Percentiles rank a stretch among this genome's conserved stretches.
Evolutionary conservation across 305 asterid genomes (phyloP).

Genomic region (Fraxinus ornus): DNA sequence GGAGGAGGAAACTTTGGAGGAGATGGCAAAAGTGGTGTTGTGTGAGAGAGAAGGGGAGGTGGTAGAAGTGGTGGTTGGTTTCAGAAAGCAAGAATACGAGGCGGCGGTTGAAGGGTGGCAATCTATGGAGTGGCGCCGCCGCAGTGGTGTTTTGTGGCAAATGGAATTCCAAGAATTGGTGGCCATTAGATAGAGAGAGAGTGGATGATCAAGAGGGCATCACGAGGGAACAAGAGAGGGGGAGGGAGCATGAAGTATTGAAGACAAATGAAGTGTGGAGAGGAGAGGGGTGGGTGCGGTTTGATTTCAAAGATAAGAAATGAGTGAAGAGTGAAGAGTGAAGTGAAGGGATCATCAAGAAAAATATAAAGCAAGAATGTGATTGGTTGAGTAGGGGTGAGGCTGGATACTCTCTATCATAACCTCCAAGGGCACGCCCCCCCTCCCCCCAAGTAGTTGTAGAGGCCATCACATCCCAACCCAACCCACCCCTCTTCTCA

Average conservation of each 20-base stretch:
- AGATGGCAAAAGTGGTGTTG: slow-evolving; percentile 15
- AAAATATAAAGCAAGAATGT: slow-evolving; percentile 34
- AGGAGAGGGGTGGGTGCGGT: not conserved
- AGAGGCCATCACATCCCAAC: not conserved
- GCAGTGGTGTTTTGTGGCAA: too few relatives aligned
- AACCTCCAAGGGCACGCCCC: not conserved
- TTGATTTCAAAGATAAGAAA: slow-evolving; percentile 49
- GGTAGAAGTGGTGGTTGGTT: slow-evolving; percentile 4
- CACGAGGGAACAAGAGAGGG: not conserved
- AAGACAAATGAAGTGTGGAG: not conserved
- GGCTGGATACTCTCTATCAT: slow-evolving; percentile 39
- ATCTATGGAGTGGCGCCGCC: too few relatives aligned
- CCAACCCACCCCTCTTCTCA: too few relatives aligned
- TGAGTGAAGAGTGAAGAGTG: slow-evolving; percentile 46
- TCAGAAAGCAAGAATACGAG: slow-evolving; percentile 4
- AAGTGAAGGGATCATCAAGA: slow-evolving; percentile 36
- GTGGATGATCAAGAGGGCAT: not conserved
- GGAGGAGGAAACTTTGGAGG: slow-evolving; percentile 23
- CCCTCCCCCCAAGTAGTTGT: too few relatives aligned
- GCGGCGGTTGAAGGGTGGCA: too few relatives aligned
- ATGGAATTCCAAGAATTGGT: too few relatives aligned
- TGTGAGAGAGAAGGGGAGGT: slow-evolving; percentile 8
- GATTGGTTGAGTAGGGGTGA: slow-evolving; percentile 59
- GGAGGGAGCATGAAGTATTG: not conserved
- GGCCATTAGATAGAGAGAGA: too few relatives aligned